Evolutionary conservation across 2,329 filamentous ascomycete genomes (phyloP), one percentile per base, ranked within the genome.

Genomic region (Fusarium irregulare): DNA sequence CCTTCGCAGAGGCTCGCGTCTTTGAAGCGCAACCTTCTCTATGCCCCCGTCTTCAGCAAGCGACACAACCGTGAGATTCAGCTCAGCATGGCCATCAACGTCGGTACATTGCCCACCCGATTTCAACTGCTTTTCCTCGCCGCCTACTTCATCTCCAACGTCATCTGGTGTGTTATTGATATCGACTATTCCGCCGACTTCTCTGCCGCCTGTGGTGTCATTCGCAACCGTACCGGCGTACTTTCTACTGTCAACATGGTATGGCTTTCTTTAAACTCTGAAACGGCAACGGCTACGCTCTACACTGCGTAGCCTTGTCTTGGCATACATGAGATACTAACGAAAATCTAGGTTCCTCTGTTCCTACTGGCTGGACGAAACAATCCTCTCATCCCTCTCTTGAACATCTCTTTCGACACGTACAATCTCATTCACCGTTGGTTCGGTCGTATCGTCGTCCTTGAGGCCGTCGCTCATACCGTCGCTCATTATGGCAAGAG

Each of bases 361-460:
- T 92, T 94, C 80, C 79, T 94, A 51, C 84, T 94, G 78, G 91
- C 91, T 48, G 89, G 90, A 44, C 86, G 92, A 73, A 94, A 94
- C 82, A 94, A 94, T 80, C 91, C 91, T 23, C 83, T 95, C 70
- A 93, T 94, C 76, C 84, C 84, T 65, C 83, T 92, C 70, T 84
- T 93, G 56, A 89, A 89, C 66, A 89, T 94, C 69, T 92, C 91
- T 6, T 95, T 94, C 78, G 92, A 95, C 78, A 93, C 91, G 2
- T 94, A 92, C 84, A 95, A 94, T 81, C 81, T 95, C 66, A 84
- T 94, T 61, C 92, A 95, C 80, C 88, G 92, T 66, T 94, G 92
- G 92, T 87, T 93, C 68, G 92, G 92, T 73, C 89, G 92, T 41
- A 92, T 94, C 64, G 91, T 92, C 27, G 85, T 91, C 20, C 80